Evolutionary conservation across 768 basidiomycete species (phyloP), one percentile per base, ranked within the genome.

Genomic region (Leccinum imitatum): DNA sequence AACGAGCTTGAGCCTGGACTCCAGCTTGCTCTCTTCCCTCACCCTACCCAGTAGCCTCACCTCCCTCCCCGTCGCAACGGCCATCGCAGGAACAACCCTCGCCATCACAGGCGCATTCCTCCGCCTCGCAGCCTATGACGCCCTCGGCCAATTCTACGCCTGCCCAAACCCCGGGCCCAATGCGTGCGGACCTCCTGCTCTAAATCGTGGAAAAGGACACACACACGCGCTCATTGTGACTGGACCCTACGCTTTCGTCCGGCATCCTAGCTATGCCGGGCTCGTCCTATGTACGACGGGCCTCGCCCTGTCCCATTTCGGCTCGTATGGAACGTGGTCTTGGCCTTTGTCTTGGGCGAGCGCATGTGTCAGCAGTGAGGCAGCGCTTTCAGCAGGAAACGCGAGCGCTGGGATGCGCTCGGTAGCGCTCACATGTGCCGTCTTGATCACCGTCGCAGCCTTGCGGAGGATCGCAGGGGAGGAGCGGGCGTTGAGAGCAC

Each of bases 71-170:
- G 54, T 61, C 0, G 53, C 55, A 25, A n/a, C 44, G 30, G 33
- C 59, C 59, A 48, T 81, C 46, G 33, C 75, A 9, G 83, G 81
- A 2, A 74, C 73, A 23, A 54, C 70, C n/a, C 64, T 83, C 54
- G 72, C 74, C 14, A 65, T 71, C 23, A 23, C 75, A 0, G 83
- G 82, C 14, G 79, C 77, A 0, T 77, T 74, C 53, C 73, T 81
- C 53, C 76, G 82, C 23, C 69, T 69, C 59, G 50, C 59, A 13
- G 82, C 65, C n/a, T 71, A 59, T 27, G 53, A 56, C 10, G 46
- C 62, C 27, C 67, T 72, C 10, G 71, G 67, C 14, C 63, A 52
- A 3, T 66, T 71, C 53, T 72, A 73, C 53, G 60, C 64, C 19
- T 66, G 66, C 30, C 46, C 59, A 1, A 60, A 63, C 13, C 56